Evolutionary conservation across 371 early-diverging fungal species (phyloP).

Genomic region (Rhizopus delemar): DNA sequence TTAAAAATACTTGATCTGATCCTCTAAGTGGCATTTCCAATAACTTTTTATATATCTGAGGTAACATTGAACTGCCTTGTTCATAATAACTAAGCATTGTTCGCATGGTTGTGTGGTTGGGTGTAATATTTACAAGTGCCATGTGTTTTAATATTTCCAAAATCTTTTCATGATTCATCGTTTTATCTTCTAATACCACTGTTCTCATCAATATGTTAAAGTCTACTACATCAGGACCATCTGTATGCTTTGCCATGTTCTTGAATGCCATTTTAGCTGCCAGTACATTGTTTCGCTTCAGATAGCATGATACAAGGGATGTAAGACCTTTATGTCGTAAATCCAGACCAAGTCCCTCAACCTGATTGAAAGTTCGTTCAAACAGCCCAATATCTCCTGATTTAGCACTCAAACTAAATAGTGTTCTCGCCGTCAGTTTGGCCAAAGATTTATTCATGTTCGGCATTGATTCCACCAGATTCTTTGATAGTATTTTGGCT

Average conservation of each 20-base stretch:
- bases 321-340: slow-evolving; percentile 31
- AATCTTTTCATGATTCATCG: slow-evolving; percentile 26
- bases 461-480: slow-evolving; percentile 15
- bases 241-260: slow-evolving; percentile 19
- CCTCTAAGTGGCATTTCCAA: slow-evolving; percentile 16
- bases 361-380: slow-evolving; percentile 18
- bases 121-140: slow-evolving; percentile 32
- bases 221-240: slow-evolving; percentile 44
- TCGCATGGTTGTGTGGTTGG: slow-evolving; percentile 37
- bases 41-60: slow-evolving; percentile 24
- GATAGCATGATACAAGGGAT: slow-evolving; percentile 37
- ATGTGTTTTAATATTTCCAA: slow-evolving; percentile 41
- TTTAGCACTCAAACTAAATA: slow-evolving; percentile 37
- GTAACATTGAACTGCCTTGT: slow-evolving; percentile 19
- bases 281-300: slow-evolving; percentile 18
- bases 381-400: slow-evolving; percentile 32
- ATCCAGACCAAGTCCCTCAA: slow-evolving; percentile 12
- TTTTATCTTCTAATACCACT: slow-evolving; percentile 18
- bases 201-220: slow-evolving; percentile 44
- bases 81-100: slow-evolving; percentile 33
- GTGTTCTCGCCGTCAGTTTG: slow-evolving; percentile 6
- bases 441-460: slow-evolving; percentile 9
- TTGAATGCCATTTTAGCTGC: slow-evolving; percentile 36
- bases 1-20: slow-evolving; percentile 35
- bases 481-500: slow-evolving; percentile 16